phyloP scores from a whole-genome alignment of 2,329 filamentous ascomycete genomes.

The Purpureocillium takamizusanense region DNA sequence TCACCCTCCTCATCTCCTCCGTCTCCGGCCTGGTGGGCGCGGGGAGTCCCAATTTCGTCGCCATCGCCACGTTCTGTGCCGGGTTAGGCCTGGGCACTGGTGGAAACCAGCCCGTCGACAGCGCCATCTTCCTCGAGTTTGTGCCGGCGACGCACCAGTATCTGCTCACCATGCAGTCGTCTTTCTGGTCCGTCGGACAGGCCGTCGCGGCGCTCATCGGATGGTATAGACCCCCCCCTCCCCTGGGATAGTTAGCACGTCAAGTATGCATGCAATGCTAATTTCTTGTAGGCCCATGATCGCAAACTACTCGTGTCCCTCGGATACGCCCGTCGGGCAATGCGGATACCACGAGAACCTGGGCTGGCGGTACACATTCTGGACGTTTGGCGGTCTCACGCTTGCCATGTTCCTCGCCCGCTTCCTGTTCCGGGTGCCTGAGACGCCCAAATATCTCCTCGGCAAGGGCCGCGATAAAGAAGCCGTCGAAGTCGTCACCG shows the following conservation, averaged over 20 bases:
- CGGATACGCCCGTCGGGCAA: constrained; percentile 5
- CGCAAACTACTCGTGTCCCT: too few species aligned
- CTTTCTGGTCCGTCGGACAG: constrained; percentile 40
- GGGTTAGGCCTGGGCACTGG: constrained; percentile 31
- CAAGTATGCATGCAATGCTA: too few species aligned
- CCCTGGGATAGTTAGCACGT: too few species aligned
- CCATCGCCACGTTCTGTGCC: constrained; percentile 46
- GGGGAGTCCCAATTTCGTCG: constrained; percentile 47
- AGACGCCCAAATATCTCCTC: constrained; percentile 31
- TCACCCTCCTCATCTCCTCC: constrained; percentile 31
- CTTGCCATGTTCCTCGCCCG: constrained; percentile 26
- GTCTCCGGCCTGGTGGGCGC: constrained; percentile 51
- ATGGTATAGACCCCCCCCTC: too few species aligned
- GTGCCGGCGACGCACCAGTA: constrained; percentile 33
- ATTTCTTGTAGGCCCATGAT: too few species aligned
- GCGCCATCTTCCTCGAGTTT: constrained; percentile 39
- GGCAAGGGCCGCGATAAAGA: constrained; percentile 26
- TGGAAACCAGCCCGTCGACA: constrained; percentile 38
- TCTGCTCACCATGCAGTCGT: constrained; percentile 29
- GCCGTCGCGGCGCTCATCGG: constrained; percentile 17
- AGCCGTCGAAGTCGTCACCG: constrained; percentile 31
- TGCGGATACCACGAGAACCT: constrained; percentile 24
- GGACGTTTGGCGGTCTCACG: constrained; percentile 27
- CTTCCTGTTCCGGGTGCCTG: constrained; percentile 24
- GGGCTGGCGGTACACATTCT: constrained; percentile 33